phyloP scores from a whole-genome alignment of 1,139 yeast species.

The Candida tropicalis region DNA sequence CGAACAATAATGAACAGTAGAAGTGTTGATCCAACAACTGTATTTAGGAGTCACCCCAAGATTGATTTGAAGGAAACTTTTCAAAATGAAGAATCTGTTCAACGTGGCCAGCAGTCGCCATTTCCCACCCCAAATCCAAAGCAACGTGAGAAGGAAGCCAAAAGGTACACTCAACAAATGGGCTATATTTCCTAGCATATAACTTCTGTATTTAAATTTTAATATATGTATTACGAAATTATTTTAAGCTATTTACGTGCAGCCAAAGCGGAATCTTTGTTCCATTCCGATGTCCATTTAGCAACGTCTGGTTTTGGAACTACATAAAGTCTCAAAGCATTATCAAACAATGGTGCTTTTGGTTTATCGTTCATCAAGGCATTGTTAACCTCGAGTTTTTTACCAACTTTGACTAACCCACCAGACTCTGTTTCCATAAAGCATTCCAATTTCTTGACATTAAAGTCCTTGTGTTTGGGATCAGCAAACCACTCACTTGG shows the following conservation, averaged over 20 bases:
- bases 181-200: constrained; percentile 35
- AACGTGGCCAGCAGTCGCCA: constrained; percentile 63
- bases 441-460: constrained; percentile 62
- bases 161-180: constrained; percentile 54
- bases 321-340: constrained; percentile 69
- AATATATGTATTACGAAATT: neutral
- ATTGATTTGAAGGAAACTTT: constrained; percentile 72
- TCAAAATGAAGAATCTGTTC: constrained; percentile 46
- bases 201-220: neutral
- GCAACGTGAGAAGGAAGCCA: constrained; percentile 44
- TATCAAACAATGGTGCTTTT: constrained; percentile 76
- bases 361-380: constrained; percentile 67
- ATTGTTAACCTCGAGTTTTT: constrained; percentile 66
- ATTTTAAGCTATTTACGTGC: constrained; percentile 33
- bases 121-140: constrained; percentile 36
- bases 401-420: constrained; percentile 85
- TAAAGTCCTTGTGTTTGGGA: constrained; percentile 62
- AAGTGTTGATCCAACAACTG: constrained; percentile 63
- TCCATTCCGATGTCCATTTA: constrained; percentile 69
- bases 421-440: constrained; percentile 83
- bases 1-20: constrained; percentile 58
- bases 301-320: constrained; percentile 74
- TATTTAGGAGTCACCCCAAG: constrained; percentile 80
- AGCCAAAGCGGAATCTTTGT: constrained; percentile 62
- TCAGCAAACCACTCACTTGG: constrained; percentile 74